Evolutionary conservation across 306 rosid species (phyloP).

Genomic region (Castanospermum australe): DNA sequence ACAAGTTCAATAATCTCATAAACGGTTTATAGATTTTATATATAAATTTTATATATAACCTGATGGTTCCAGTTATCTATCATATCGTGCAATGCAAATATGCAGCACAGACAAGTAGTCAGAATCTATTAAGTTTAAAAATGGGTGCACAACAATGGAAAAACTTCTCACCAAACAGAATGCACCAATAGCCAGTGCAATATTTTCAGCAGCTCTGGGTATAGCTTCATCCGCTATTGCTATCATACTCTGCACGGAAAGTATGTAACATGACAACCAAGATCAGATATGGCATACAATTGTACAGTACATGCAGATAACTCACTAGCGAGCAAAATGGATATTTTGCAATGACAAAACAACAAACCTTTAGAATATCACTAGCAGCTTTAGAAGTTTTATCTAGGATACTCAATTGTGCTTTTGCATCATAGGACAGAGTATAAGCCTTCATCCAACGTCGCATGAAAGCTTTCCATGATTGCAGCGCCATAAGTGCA

Average conservation of each 20-base stretch:
- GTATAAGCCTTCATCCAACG: conserved; percentile 83
- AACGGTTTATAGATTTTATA: neutral
- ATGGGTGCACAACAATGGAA: conserved; percentile 22
- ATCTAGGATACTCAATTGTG: conserved; percentile 51
- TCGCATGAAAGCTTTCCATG: conserved; percentile 83
- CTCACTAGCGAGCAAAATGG: neutral
- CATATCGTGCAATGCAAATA: conserved; percentile 12
- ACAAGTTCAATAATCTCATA: conserved; percentile 12
- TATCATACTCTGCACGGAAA: conserved; percentile 60
- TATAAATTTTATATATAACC: neutral
- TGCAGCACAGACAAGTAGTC: neutral
- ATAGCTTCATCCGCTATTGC: conserved; percentile 67
- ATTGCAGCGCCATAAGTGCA: conserved; percentile 79
- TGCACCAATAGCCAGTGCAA: conserved; percentile 93
- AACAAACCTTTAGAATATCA: conserved; percentile 74
- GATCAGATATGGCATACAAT: conserved; percentile 23
- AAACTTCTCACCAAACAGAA: conserved; percentile 72
- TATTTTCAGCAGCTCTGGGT: conserved; percentile 93
- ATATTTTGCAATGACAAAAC: conserved; percentile 24
- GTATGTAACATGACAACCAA: conserved; percentile 20
- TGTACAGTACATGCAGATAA: conserved; percentile 17
- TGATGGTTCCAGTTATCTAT: neutral
- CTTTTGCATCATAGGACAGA: conserved; percentile 51
- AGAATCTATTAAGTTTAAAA: conserved; percentile 18
- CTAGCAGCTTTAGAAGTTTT: conserved; percentile 75